Percentiles rank a stretch among this genome's conserved stretches.
These are phyloP conservation scores for Nectriaceae sp. DNA, from an alignment of 2,329 filamentous ascomycete species.

Conservation along the genomic window DNA sequence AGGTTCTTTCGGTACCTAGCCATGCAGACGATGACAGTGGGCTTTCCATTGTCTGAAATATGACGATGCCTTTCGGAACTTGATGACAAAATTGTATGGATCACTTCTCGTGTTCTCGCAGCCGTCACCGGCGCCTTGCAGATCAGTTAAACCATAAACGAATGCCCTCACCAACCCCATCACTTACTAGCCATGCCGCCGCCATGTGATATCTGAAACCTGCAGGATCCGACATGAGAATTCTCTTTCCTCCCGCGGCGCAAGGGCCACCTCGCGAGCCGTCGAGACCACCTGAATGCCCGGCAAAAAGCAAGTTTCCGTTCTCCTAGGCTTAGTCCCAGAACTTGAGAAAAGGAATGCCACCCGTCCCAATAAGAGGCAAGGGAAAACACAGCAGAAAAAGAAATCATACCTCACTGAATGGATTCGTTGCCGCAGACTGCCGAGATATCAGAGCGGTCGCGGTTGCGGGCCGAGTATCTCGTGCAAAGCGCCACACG, in stretches of 20 bases:
- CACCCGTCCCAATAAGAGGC: conserved; percentile 4
- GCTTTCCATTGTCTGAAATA: no score
- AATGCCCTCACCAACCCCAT: conserved; percentile 7
- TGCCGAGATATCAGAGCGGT: neutral
- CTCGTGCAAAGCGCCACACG: neutral
- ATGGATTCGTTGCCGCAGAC: conserved; percentile 13
- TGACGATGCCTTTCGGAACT: no score
- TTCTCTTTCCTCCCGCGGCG: conserved; percentile 3
- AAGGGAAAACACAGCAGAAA: conserved; percentile 4
- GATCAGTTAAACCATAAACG: neutral
- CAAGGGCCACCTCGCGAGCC: conserved; percentile 6
- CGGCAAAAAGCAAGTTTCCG: conserved; percentile 2
- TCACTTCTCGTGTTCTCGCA: no score
- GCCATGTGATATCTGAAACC: conserved; percentile 30
- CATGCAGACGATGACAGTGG: no score
- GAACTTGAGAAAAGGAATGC: conserved; percentile 10
- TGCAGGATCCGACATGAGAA: conserved; percentile 15
- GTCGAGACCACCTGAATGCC: conserved; percentile 9
- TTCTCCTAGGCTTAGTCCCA: conserved; percentile 5
- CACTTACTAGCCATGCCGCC: conserved; percentile 5
- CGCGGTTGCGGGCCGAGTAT: neutral
- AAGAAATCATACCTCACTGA: conserved; percentile 19
- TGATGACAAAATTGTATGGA: no score
- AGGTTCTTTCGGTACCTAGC: no score
- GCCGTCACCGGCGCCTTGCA: neutral